These are phyloP conservation scores for Rhizopogon sp. DNA, from an alignment of 768 basidiomycete species.

Conservation along the genomic window DNA sequence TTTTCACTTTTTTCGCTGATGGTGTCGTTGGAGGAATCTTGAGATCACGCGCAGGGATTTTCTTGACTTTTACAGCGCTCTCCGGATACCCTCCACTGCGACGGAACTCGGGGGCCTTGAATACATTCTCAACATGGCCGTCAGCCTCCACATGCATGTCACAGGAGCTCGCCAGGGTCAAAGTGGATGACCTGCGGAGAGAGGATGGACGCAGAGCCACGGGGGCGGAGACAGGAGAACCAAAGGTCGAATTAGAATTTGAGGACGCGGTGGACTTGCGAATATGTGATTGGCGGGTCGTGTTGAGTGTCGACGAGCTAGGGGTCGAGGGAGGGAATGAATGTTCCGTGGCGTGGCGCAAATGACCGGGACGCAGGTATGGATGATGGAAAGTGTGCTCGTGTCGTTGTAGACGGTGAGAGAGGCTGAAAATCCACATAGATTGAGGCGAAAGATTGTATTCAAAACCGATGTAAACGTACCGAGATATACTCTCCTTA, in stretches of 20 bases:
- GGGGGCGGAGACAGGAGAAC: conserved; percentile 32
- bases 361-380: not conserved
- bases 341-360: not conserved
- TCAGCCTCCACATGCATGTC: conserved; percentile 9
- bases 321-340: not conserved
- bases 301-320: not conserved
- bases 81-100: conserved; percentile 12
- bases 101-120: conserved; percentile 6
- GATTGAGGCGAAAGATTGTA: conserved; percentile 7
- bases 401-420: not conserved
- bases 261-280: conserved; percentile 27
- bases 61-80: conserved; percentile 25
- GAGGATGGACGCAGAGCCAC: conserved; percentile 38
- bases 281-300: conserved; percentile 1
- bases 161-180: conserved; percentile 20
- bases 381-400: conserved; percentile 1
- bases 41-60: conserved; percentile 53
- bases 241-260: conserved; percentile 27
- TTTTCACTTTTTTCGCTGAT: not conserved
- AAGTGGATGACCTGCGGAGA: conserved; percentile 33
- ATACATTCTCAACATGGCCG: conserved; percentile 2
- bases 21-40: not conserved
- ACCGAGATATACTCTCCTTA: conserved; percentile 60
- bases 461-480: conserved; percentile 16
- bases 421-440: not conserved